Evolutionary conservation across 352 stramenopile genomes (phyloP).

Genomic region (Phytophthora vignae): DNA sequence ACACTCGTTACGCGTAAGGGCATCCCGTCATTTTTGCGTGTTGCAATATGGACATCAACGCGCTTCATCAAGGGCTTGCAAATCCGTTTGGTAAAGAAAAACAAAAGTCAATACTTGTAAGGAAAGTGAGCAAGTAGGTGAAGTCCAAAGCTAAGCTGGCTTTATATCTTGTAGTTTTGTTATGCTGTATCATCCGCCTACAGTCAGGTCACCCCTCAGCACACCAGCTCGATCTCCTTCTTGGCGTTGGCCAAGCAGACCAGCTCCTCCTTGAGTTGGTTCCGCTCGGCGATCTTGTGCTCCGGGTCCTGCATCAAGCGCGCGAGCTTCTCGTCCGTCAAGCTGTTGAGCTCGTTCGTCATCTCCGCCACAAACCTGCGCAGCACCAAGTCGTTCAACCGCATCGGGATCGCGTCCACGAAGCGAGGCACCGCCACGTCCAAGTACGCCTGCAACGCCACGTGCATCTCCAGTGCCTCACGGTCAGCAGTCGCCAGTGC

Average conservation of each 20-base stretch:
- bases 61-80: too few species aligned
- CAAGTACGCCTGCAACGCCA: slow-evolving; percentile 44
- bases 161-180: neutral
- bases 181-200: neutral
- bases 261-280: slow-evolving; percentile 38
- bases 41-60: too few species aligned
- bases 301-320: slow-evolving; percentile 48
- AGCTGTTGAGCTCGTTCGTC: slow-evolving; percentile 34
- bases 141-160: too few species aligned
- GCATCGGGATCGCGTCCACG: slow-evolving; percentile 45
- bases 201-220: slow-evolving; percentile 3
- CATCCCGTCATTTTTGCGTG: too few species aligned
- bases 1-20: too few species aligned
- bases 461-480: slow-evolving; percentile 44
- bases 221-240: slow-evolving; percentile 46
- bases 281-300: slow-evolving; percentile 29
- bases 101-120: too few species aligned
- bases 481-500: slow-evolving; percentile 31
- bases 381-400: slow-evolving; percentile 44
- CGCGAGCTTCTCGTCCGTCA: slow-evolving; percentile 48
- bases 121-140: too few species aligned
- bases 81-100: too few species aligned
- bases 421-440: slow-evolving; percentile 45
- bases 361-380: slow-evolving; percentile 38
- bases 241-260: slow-evolving; percentile 40